phyloP scores from a whole-genome alignment of 805 yeast genomes.

The Kuraishia capsulata region DNA sequence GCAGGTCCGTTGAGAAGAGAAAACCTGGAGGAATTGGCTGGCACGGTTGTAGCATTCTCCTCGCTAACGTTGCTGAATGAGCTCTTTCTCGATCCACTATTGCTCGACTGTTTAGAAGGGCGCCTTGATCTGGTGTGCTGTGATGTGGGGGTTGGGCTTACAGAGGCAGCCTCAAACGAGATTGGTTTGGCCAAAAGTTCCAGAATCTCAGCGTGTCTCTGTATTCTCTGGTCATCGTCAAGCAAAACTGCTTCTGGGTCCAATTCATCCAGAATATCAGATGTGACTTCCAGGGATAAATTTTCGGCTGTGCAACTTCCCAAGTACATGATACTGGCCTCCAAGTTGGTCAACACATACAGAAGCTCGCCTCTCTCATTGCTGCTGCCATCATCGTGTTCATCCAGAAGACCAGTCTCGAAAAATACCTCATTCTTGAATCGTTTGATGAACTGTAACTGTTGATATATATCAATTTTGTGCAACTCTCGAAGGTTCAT shows the following conservation, averaged over 20 bases:
- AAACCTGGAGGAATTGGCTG: not conserved
- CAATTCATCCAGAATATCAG: constrained; percentile 4
- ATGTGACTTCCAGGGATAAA: constrained; percentile 13
- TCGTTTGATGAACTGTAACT: constrained; percentile 22
- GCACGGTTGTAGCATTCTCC: not conserved
- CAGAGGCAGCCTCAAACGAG: not conserved
- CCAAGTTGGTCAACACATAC: constrained; percentile 25
- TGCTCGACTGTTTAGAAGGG: not conserved
- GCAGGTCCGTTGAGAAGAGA: constrained; percentile 2
- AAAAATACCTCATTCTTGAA: constrained; percentile 20
- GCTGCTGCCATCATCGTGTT: constrained; percentile 9
- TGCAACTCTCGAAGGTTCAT: constrained; percentile 19
- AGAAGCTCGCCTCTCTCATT: constrained; percentile 20
- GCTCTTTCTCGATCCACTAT: not conserved
- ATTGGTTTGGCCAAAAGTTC: constrained; percentile 1
- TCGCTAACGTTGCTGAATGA: not conserved
- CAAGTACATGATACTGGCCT: constrained; percentile 24
- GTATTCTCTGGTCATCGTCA: not conserved
- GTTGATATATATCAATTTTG: constrained; percentile 19
- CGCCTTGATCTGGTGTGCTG: not conserved
- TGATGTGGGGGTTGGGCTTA: not conserved
- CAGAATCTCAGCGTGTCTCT: not conserved
- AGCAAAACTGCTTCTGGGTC: constrained; percentile 4
- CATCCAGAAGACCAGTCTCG: constrained; percentile 4
- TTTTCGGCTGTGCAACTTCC: constrained; percentile 22